Evolutionary conservation across 225 moss, liverwort and hornwort species (phyloP).

Genomic region (Neckera pumila): DNA sequence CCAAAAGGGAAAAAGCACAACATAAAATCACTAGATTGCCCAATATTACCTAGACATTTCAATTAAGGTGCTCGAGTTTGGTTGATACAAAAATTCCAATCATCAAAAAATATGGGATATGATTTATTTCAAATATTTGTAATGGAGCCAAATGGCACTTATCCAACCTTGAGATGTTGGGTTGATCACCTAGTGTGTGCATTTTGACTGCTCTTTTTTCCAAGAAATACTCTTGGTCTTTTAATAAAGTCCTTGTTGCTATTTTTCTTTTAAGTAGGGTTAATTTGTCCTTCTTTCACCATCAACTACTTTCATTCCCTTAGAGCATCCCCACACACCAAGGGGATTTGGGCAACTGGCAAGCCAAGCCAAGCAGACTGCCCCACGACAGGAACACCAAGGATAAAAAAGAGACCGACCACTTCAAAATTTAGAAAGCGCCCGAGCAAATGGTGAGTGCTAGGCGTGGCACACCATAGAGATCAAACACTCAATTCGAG

Average conservation of each 20-base stretch:
- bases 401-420: too few relatives aligned
- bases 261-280: neutral
- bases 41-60: neutral
- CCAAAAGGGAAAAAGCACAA: neutral
- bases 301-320: neutral
- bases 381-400: too few relatives aligned
- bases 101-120: neutral
- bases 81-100: neutral
- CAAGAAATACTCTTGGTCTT: neutral
- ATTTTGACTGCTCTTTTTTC: fast-evolving
- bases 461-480: too few relatives aligned
- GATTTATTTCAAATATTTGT: neutral
- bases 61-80: too few relatives aligned
- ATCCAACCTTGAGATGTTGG: neutral
- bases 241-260: neutral
- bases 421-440: too few relatives aligned
- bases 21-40: neutral
- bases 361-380: too few relatives aligned
- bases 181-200: neutral
- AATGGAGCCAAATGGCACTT: fast-evolving
- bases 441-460: too few relatives aligned
- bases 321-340: too few relatives aligned
- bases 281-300: neutral
- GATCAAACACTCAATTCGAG: too few relatives aligned
- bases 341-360: too few relatives aligned